Percentiles rank a stretch among this genome's conserved stretches.
phyloP scores from a whole-genome alignment of 1,284 basidiomycete species.

The Boletus subluridellus region DNA sequence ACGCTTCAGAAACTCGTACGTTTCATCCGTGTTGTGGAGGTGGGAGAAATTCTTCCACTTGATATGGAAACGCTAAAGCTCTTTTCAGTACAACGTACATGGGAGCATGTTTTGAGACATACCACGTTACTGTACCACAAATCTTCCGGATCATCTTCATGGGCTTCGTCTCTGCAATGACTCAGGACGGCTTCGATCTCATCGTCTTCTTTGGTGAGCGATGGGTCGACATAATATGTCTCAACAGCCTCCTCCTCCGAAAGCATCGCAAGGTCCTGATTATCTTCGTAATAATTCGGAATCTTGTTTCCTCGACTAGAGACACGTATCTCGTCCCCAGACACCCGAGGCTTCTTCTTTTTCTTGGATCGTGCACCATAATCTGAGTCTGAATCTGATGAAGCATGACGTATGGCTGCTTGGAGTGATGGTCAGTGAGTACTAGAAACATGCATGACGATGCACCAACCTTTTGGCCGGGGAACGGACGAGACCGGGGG shows the following conservation, averaged over 20 bases:
- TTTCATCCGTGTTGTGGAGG: slow-evolving; percentile 95
- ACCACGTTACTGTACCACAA: slow-evolving; percentile 84
- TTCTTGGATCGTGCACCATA: slow-evolving; percentile 84
- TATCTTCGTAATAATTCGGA: slow-evolving; percentile 83
- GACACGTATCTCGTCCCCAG: slow-evolving; percentile 69
- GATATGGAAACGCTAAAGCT: slow-evolving; percentile 82
- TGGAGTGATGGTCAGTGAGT: slow-evolving; percentile 37
- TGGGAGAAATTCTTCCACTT: slow-evolving; percentile 96
- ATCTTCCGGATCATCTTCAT: slow-evolving; percentile 72
- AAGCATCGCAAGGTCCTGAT: slow-evolving; percentile 76
- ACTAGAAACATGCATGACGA: slow-evolving; percentile 13
- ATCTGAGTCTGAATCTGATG: slow-evolving; percentile 82
- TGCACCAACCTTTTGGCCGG: slow-evolving; percentile 55
- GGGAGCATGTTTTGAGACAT: slow-evolving; percentile 4
- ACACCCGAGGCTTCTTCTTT: slow-evolving; percentile 67
- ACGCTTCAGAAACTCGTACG: slow-evolving; percentile 90
- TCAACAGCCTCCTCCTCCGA: slow-evolving; percentile 58
- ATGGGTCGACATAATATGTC: slow-evolving; percentile 53
- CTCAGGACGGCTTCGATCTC: slow-evolving; percentile 87
- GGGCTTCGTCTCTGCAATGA: slow-evolving; percentile 78
- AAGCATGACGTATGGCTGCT: slow-evolving; percentile 44
- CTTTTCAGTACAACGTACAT: slow-evolving; percentile 1
- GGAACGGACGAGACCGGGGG: slow-evolving; percentile 41
- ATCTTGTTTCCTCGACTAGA: slow-evolving; percentile 79
- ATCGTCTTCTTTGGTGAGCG: slow-evolving; percentile 67